Evolutionary conservation across 768 basidiomycete genomes (phyloP).

Genomic region (Mycena alexandri): DNA sequence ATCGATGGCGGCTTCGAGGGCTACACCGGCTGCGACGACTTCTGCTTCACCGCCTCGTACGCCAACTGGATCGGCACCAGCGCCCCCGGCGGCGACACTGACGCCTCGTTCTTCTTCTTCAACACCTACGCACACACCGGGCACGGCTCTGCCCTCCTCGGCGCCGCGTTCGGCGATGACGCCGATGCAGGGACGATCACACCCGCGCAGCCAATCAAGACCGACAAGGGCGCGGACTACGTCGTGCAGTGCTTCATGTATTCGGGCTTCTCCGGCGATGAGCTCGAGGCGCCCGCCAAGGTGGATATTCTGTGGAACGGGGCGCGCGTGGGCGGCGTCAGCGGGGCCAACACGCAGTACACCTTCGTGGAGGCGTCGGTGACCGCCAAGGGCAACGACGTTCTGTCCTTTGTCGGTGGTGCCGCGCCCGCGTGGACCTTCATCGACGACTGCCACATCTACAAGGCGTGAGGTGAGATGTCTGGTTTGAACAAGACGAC

Average conservation of each 20-base stretch:
- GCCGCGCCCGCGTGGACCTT: constrained; percentile 63
- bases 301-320: constrained; percentile 62
- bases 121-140: constrained; percentile 56
- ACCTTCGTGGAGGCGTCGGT: constrained; percentile 52
- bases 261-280: constrained; percentile 52
- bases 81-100: constrained; percentile 50
- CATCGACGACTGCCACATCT: constrained; percentile 57
- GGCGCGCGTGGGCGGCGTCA: constrained; percentile 46
- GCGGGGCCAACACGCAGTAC: constrained; percentile 52
- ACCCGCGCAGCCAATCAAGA: constrained; percentile 47
- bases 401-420: constrained; percentile 57
- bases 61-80: constrained; percentile 56
- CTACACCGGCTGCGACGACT: constrained; percentile 51
- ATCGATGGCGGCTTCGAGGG: constrained; percentile 61
- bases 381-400: constrained; percentile 51
- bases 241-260: constrained; percentile 58
- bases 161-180: constrained; percentile 57
- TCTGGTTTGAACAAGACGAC: not conserved
- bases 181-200: constrained; percentile 54
- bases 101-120: constrained; percentile 61
- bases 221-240: constrained; percentile 54
- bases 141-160: constrained; percentile 54
- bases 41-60: constrained; percentile 56
- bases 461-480: constrained; percentile 22
- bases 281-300: constrained; percentile 49